A percentile compares a stretch with the other conserved stretches of the same genome.
Conservation (phyloP, 2,329 filamentous ascomycete species). For the Chaetothyriales sp. region DNA sequence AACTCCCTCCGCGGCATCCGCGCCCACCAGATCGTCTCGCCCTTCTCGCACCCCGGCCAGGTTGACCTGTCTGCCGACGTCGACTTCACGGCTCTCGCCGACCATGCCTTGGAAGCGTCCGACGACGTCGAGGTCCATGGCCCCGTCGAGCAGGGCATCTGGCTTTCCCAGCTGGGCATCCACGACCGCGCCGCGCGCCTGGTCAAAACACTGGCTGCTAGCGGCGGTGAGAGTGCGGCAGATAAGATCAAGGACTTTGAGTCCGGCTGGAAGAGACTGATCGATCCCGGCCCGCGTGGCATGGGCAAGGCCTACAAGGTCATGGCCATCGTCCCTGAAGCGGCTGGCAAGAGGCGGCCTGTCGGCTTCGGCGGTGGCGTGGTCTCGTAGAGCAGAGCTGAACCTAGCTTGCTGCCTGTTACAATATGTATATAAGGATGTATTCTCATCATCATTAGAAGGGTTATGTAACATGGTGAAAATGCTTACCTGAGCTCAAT, state of each 20-base stretch:
- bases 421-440: too few relatives aligned
- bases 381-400: conserved; percentile 10
- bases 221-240: conserved; percentile 31
- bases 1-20: conserved; percentile 86
- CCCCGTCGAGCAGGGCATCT: conserved; percentile 70
- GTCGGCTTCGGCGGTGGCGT: conserved; percentile 76
- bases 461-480: too few relatives aligned
- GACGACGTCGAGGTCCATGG: conserved; percentile 81
- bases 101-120: conserved; percentile 60
- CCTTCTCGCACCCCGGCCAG: conserved; percentile 62
- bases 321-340: conserved; percentile 76
- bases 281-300: conserved; percentile 66
- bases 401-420: too few relatives aligned
- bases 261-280: conserved; percentile 60
- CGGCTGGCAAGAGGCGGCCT: conserved; percentile 55
- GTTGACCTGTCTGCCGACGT: conserved; percentile 89
- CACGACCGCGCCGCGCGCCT: conserved; percentile 58
- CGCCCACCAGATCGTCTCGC: conserved; percentile 58
- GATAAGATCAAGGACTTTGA: conserved; percentile 49
- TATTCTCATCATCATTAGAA: too few relatives aligned
- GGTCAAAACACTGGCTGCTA: conserved; percentile 30
- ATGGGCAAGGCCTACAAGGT: conserved; percentile 96
- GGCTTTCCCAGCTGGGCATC: conserved; percentile 70
- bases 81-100: conserved; percentile 76
- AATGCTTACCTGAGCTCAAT: too few relatives aligned